A percentile compares a stretch with the other conserved stretches of the same genome.
Conservation (phyloP, 768 basidiomycete species). For the Macrocybe gigantea region DNA sequence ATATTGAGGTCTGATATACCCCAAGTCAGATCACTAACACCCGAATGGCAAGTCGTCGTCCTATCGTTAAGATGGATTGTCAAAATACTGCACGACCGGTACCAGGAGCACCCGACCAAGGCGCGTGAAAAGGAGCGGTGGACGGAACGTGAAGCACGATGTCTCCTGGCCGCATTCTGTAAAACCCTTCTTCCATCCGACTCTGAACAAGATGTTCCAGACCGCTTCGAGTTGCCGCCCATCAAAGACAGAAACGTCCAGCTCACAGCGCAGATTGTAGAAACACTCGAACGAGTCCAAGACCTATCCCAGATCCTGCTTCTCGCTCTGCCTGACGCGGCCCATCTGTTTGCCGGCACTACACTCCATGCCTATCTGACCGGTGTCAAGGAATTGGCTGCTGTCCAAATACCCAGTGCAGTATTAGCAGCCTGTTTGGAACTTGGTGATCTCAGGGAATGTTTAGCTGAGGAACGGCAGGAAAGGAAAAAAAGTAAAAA, state of each 20-base stretch:
- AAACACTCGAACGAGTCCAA: conserved; percentile 54
- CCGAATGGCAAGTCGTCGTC: conserved; percentile 41
- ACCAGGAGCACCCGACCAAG: conserved; percentile 42
- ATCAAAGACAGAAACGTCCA: conserved; percentile 61
- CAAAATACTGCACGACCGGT: conserved; percentile 41
- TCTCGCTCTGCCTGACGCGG: conserved; percentile 30
- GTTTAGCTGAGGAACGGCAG: conserved; percentile 33
- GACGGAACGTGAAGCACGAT: conserved; percentile 56
- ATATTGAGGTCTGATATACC: conserved; percentile 49
- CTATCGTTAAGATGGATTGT: conserved; percentile 64
- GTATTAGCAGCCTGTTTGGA: conserved; percentile 43
- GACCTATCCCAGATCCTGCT: conserved; percentile 59
- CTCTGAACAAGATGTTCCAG: background rate
- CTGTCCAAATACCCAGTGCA: conserved; percentile 19
- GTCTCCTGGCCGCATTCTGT: conserved; percentile 49
- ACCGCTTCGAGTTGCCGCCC: conserved; percentile 20
- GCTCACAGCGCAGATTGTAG: conserved; percentile 56
- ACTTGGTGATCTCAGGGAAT: too few species aligned
- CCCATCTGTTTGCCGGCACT: conserved; percentile 54
- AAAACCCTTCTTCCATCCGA: conserved; percentile 13
- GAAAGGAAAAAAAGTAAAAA: conserved; percentile 34
- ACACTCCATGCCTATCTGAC: conserved; percentile 52
- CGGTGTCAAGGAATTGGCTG: conserved; percentile 13
- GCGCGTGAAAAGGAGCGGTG: conserved; percentile 66
- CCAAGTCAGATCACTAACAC: conserved; percentile 38